Conservation (phyloP, 2,329 filamentous ascomycete species). For the Didymosphaeria variabile region DNA sequence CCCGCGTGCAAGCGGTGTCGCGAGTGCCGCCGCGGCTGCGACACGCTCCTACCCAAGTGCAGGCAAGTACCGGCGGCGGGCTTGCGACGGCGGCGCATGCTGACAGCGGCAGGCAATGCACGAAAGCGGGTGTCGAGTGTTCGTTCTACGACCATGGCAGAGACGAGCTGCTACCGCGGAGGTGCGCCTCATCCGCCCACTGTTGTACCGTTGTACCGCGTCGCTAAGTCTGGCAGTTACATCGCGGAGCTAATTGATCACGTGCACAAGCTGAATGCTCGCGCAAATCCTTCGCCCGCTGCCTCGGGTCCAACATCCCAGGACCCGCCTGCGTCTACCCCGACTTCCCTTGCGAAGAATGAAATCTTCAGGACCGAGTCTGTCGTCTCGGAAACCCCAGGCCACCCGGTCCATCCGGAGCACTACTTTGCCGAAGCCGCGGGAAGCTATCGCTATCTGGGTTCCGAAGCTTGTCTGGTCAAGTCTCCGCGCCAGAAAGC, state of each 20-base stretch:
- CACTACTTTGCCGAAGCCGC: conserved; percentile 46
- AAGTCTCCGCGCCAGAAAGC: conserved; percentile 41
- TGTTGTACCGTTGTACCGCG: conserved; percentile 6
- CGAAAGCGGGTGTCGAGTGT: conserved; percentile 47
- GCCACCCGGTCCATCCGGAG: conserved; percentile 31
- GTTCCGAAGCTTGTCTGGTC: conserved; percentile 44
- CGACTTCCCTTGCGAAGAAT: neutral
- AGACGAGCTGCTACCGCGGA: conserved; percentile 41
- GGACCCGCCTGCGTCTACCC: conserved; percentile 15
- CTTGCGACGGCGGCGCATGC: neutral
- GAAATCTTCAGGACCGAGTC: conserved; percentile 26
- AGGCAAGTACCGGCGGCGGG: conserved; percentile 25
- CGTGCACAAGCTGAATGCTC: conserved; percentile 39
- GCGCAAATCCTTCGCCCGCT: conserved; percentile 30
- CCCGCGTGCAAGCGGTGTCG: conserved; percentile 48
- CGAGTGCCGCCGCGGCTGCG: conserved; percentile 48
- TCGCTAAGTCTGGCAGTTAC: conserved; percentile 37
- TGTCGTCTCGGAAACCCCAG: conserved; percentile 24
- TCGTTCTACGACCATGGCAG: conserved; percentile 47
- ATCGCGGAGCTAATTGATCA: conserved; percentile 47
- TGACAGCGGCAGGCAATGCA: conserved; percentile 43
- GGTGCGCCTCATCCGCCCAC: conserved; percentile 24
- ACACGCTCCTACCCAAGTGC: conserved; percentile 48
- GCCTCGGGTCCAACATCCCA: conserved; percentile 27
- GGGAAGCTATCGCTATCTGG: conserved; percentile 46